Evolutionary conservation across 169 alveolate genomes (phyloP), one percentile per base, ranked within the genome.

Genomic region (Plasmodium gaboni): DNA sequence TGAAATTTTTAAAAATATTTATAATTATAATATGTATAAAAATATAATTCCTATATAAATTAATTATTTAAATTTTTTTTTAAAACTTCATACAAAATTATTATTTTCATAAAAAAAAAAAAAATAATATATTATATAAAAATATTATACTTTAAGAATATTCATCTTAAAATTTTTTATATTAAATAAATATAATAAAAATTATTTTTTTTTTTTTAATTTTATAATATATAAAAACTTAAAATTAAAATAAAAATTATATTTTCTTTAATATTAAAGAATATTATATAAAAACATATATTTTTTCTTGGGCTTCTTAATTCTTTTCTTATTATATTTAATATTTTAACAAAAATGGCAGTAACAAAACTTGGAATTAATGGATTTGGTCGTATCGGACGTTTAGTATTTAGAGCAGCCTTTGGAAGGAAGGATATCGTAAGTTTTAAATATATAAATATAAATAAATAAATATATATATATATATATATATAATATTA

Each of bases 351-450:
- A 48, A 83, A 86, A 70, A 86, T 86, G 92, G 92, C 92, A 98
- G 95, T 95, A 67, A 97, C 97, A 73, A 96, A 96, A 73, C 73
- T 99, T 59, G 99, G 99, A 44, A 98, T 98, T 95, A 99, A 99
- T 95, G 99, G 99, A 67, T 99, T 98, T 96, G 99, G 99, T 88
- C 98, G 99, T 89, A 98, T 99, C 93, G 99, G 99, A 61, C 98
- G 99, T 73, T 92, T 98, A 91, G 99, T 98, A 61, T 97, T 97
- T 95, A 97, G 99, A 76, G 99, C 99, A 2, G 97, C 98, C 68
- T 70, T 90, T 83, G 97, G 91, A 19, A 95, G 95, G 78, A 93
- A 86, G 10, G 96, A 91, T 42, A 94, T 95, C 74, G 95, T 91
- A 71, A 88, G 95, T 64, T 60, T 70, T 15, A 38, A 7, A 42